Evolutionary conservation across 768 basidiomycete genomes (phyloP), one percentile per base, ranked within the genome.

Genomic region (Boletales sp.): DNA sequence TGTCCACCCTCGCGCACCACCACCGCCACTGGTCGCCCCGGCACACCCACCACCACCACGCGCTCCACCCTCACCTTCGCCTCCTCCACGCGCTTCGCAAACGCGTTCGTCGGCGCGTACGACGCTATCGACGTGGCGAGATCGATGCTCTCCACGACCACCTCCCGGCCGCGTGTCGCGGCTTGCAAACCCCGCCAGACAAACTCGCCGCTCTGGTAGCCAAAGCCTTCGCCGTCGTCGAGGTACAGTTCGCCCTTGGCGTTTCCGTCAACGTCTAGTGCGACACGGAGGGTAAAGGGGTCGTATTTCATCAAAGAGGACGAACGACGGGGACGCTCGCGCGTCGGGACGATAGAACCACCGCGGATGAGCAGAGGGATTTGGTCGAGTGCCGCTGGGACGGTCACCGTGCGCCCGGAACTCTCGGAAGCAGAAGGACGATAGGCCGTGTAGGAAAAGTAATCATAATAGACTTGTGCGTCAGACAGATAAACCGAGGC

Each of bases 381-480:
- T 55, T 87, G 81, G 56, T 87, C 73, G 12, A 98, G 76, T 0
- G 81, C 90, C 0, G 93, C 87, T 0, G 86, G 73, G n/a, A 96
- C 79, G 2, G 82, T 87, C 63, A 96, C 72, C 43, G 74, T 64
- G 53, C 82, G 84, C 53, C 88, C 86, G 41, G 81, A 75, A 4
- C 17, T 7, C 13, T 49, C 32, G 19, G 81, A 65, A 17, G 39
- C 3, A 2, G 81, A 62, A 5, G 89, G 86, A 34, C 78, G 84
- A 70, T 92, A 84, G 37, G 83, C 73, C 15, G 76, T 64, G 61
- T 82, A 70, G 33, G 80, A 81, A 74, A 93, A 89, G 71, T 97
- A 98, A 72, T 97, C 84, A 63, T 98, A 99, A 74, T 96, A 98
- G 8, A 93, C 84, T 74, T 91, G 84, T 48, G 91, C 81, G 62